Base-by-base conservation (phyloP, 2,329 filamentous ascomycete genomes). In the Diaporthe longicolla region DNA sequence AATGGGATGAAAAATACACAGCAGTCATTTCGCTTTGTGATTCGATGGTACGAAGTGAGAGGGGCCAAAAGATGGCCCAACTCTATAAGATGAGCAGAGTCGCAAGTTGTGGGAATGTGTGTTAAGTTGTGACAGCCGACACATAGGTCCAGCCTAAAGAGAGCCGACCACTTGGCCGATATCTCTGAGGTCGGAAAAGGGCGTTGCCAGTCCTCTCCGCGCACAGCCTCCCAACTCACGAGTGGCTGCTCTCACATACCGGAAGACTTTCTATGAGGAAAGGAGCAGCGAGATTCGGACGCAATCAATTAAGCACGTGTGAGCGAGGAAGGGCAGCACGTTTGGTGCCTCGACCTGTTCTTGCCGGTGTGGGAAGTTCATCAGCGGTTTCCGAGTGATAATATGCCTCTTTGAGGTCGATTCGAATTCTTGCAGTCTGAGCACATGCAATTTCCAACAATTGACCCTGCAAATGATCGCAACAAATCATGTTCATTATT, bases 1-100 rank as follows among this genome's bases (percentile, higher is more conserved):
- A 71, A 66, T 75, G 63, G 48, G 63, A 73, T 70, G 52, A 70
- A 70, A 32, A 32, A 65, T 37, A 35, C 32, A n/a, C 43, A 54
- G n/a, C 21, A 57, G 21, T 45, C 26, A 10, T 32, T 21, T 7
- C 17, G 17, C 19, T 19, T 21, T 48, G 45, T 48, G 45, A 48
- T 9, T 48, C 45, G 45, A 48, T 21, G 19, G 19, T 21, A 48
- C 13, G 13, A 43, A 54, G 35, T 55, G 43, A 40, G 43, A 11
- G 9, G 1, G 24, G 35, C 21, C 32, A 32, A 24, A 54, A 11
- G 29, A 45, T 8, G 11, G 19, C 10, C 19, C n/a, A 13, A 8
- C 7, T 17, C n/a, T 19, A 17, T 24, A 37, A 24, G 10, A 26
- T 26, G n/a, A 52, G 10, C n/a, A 15, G 6, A 1, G 55, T 19